phyloP scores from a whole-genome alignment of 208 protist genomes.

The Zelonia costaricensis region DNA sequence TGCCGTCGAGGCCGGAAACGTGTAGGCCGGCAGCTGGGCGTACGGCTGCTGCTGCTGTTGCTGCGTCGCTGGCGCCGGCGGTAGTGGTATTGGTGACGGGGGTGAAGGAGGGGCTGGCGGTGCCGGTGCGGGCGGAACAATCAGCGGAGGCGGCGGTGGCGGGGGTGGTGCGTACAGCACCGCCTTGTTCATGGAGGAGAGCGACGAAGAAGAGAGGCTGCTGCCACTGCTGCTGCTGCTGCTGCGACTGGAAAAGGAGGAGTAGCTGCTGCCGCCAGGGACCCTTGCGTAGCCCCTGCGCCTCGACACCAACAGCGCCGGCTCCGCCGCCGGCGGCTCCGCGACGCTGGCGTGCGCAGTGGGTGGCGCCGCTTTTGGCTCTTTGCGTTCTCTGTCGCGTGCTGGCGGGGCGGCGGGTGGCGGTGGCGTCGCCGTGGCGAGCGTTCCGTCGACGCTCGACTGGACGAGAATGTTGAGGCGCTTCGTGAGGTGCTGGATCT shows the following conservation, averaged over 20 bases:
- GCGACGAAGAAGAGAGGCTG: constrained; percentile 11
- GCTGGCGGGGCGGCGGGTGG: not conserved
- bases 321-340: not conserved
- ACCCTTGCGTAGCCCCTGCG: not conserved
- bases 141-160: not conserved
- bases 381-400: not conserved
- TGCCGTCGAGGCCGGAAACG: not conserved
- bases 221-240: constrained; percentile 22
- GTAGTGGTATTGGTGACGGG: not conserved
- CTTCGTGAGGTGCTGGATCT: constrained; percentile 64
- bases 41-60: no score
- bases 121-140: not conserved
- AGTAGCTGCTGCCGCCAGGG: constrained; percentile 17
- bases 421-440: constrained; percentile 25
- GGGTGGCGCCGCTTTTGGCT: not conserved
- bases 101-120: not conserved
- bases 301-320: no score
- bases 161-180: not conserved
- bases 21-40: no score
- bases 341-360: no score
- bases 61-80: constrained; percentile 2
- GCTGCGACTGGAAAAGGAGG: constrained; percentile 15
- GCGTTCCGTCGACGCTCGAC: constrained; percentile 61
- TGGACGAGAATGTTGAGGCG: constrained; percentile 84
- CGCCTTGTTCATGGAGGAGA: constrained; percentile 6